Evolutionary conservation across 1,284 basidiomycete species (phyloP).

Genomic region (Leccinum subrobustum): DNA sequence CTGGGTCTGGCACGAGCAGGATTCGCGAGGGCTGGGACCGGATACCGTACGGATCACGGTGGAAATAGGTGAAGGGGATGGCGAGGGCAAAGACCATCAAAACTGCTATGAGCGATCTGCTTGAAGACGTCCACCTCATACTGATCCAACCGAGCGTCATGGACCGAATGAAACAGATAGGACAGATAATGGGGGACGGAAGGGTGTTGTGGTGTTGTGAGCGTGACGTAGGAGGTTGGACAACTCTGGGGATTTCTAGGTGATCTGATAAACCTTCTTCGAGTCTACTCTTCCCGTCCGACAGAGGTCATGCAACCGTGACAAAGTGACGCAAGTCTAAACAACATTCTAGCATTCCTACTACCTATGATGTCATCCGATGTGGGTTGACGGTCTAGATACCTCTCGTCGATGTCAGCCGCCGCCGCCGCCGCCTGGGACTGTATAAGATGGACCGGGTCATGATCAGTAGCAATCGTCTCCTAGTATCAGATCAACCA

Average conservation of each 20-base stretch:
- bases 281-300: background rate
- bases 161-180: no score
- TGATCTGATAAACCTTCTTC: background rate
- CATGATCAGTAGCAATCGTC: background rate
- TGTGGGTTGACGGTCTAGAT: background rate
- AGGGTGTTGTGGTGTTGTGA: no score
- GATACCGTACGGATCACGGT: background rate
- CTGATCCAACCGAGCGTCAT: background rate
- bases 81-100: slow-evolving; percentile 1
- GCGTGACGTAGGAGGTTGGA: no score
- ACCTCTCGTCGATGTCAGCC: background rate
- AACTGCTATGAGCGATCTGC: slow-evolving; percentile 3
- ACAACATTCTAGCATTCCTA: background rate
- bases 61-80: background rate
- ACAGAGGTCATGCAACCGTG: background rate
- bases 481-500: background rate
- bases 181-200: no score
- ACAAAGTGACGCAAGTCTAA: background rate
- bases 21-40: background rate
- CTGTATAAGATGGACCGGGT: background rate
- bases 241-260: background rate
- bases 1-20: background rate
- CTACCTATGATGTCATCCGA: background rate
- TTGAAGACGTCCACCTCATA: slow-evolving; percentile 2
- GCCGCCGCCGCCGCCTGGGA: background rate